Evolutionary conservation across 495 filamentous ascomycete species (phyloP).

Genomic region (Neurospora intermedia): DNA sequence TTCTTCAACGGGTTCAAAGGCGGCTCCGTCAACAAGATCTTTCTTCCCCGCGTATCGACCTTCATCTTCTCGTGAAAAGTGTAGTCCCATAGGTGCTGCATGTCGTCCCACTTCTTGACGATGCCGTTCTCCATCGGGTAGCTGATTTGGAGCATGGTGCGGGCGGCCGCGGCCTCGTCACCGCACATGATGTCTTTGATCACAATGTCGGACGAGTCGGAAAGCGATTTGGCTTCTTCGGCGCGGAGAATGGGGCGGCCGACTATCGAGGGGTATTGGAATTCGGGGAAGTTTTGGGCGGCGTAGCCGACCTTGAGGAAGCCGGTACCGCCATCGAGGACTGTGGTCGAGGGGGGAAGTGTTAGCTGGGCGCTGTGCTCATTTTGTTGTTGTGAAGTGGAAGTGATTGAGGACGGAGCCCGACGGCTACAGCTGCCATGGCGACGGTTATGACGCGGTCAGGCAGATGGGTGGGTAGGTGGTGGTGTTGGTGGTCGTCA

Average conservation of each 20-base stretch:
- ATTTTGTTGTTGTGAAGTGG: background rate
- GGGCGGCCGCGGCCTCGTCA: slow-evolving; percentile 90
- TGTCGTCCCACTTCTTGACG: slow-evolving; percentile 98
- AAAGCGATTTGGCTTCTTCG: slow-evolving; percentile 58
- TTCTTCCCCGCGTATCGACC: slow-evolving; percentile 80
- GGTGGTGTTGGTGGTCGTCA: background rate
- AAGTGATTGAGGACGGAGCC: background rate
- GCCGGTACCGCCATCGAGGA: slow-evolving; percentile 98
- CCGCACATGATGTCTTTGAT: slow-evolving; percentile 99
- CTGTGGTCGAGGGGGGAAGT: slow-evolving; percentile 35
- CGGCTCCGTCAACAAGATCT: slow-evolving; percentile 96
- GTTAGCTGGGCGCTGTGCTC: slow-evolving; percentile 4
- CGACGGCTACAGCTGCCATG: background rate
- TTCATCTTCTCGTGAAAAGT: slow-evolving; percentile 96
- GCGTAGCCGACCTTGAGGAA: slow-evolving; percentile 99
- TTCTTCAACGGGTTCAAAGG: slow-evolving; percentile 96
- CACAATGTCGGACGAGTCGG: slow-evolving; percentile 18
- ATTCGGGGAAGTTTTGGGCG: slow-evolving; percentile 96
- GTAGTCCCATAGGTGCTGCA: slow-evolving; percentile 99
- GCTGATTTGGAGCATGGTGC: slow-evolving; percentile 93
- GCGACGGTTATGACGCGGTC: background rate
- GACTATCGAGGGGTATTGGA: slow-evolving; percentile 97
- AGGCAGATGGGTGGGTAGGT: background rate
- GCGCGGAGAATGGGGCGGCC: slow-evolving; percentile 94
- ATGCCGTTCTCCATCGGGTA: slow-evolving; percentile 99